phyloP scores from a whole-genome alignment of 345 rosid species.

The Theobroma cacao region DNA sequence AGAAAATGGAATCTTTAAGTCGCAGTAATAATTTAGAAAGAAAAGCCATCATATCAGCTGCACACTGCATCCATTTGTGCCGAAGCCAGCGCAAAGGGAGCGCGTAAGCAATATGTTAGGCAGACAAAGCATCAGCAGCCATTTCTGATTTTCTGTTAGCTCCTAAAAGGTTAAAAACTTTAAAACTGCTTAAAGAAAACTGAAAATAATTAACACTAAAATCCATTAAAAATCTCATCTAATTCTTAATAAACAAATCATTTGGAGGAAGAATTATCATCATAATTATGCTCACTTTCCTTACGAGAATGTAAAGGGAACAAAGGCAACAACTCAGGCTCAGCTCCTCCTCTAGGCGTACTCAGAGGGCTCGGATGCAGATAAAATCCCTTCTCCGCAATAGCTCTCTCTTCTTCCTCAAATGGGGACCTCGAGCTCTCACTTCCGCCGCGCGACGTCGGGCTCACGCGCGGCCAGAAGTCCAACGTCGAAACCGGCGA shows the following conservation, averaged over 20 bases:
- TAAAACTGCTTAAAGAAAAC: no score
- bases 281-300: neutral
- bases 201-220: neutral
- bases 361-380: constrained; percentile 58
- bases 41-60: neutral
- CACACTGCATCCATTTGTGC: neutral
- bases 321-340: constrained; percentile 67
- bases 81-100: neutral
- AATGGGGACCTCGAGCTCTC: constrained; percentile 30
- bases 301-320: constrained; percentile 74
- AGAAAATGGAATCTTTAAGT: no score
- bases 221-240: neutral
- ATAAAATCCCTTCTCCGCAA: constrained; percentile 68
- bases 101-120: neutral
- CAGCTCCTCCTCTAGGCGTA: constrained; percentile 42
- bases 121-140: neutral
- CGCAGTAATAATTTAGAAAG: neutral
- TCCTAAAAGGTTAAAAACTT: no score
- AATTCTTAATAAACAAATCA: neutral
- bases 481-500: constrained; percentile 84
- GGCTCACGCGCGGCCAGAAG: constrained; percentile 40
- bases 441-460: constrained; percentile 29
- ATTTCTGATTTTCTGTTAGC: neutral
- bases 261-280: constrained; percentile 23
- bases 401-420: constrained; percentile 41